These are phyloP conservation scores for Ustilago hordei DNA, from an alignment of 1,284 basidiomycete genomes.

Conservation along the genomic window DNA sequence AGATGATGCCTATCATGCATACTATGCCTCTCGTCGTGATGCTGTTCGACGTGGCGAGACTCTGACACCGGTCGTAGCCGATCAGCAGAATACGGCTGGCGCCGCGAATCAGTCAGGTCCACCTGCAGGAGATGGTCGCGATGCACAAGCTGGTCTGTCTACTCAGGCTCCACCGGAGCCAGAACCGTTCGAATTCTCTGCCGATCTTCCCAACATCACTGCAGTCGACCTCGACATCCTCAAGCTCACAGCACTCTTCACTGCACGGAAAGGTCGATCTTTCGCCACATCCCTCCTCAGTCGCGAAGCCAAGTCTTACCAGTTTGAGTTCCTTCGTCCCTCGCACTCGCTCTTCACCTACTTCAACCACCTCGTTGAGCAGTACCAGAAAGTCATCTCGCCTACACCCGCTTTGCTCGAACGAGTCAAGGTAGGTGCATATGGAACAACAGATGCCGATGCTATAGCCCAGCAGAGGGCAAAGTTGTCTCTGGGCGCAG, in stretches of 20 bases:
- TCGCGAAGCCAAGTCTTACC: constrained; percentile 93
- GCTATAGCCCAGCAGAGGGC: constrained; percentile 22
- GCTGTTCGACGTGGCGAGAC: constrained; percentile 50
- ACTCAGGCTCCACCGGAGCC: constrained; percentile 76
- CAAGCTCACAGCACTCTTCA: constrained; percentile 89
- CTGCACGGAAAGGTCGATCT: constrained; percentile 86
- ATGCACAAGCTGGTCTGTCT: constrained; percentile 11
- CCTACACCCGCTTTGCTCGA: constrained; percentile 82
- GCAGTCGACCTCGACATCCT: constrained; percentile 80
- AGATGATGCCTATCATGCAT: constrained; percentile 65
- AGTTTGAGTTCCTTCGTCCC: constrained; percentile 96
- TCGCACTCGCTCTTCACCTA: constrained; percentile 94
- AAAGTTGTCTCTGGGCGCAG: constrained; percentile 28
- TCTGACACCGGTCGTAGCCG: constrained; percentile 15
- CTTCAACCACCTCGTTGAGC: constrained; percentile 96
- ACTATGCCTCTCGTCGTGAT: constrained; percentile 63
- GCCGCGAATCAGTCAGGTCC: constrained; percentile 12
- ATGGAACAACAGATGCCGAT: constrained; percentile 33
- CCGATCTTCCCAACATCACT: constrained; percentile 89
- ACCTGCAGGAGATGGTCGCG: neutral
- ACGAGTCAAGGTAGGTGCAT: constrained; percentile 72
- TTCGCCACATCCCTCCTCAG: constrained; percentile 87
- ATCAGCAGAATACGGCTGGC: constrained; percentile 14
- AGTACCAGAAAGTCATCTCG: constrained; percentile 90
- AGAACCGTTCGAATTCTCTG: constrained; percentile 83